Conservation (phyloP, 2,329 filamentous ascomycete species). For the Fusarium tricinctum region DNA sequence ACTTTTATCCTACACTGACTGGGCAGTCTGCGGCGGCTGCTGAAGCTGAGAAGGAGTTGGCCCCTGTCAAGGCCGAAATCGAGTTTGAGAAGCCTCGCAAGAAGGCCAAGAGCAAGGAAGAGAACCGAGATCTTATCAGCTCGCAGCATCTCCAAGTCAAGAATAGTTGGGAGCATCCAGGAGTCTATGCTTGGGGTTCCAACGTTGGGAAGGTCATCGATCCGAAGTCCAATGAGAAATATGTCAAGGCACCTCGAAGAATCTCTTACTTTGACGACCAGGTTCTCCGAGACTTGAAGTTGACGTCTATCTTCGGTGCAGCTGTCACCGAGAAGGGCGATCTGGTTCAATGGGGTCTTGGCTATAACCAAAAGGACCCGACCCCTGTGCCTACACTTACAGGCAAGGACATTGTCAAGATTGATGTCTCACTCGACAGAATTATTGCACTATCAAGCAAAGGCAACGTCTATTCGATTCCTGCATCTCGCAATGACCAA, state of each 20-base stretch:
- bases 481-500: constrained; percentile 81
- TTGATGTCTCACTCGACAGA: constrained; percentile 84
- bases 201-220: constrained; percentile 89
- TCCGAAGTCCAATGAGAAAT: constrained; percentile 80
- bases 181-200: constrained; percentile 93
- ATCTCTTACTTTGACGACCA: constrained; percentile 87
- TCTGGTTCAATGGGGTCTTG: constrained; percentile 90
- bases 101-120: constrained; percentile 73
- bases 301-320: constrained; percentile 84
- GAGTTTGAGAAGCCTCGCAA: constrained; percentile 77
- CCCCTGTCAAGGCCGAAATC: constrained; percentile 63
- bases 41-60: constrained; percentile 35
- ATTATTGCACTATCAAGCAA: constrained; percentile 82
- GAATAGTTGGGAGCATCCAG: constrained; percentile 84
- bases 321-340: constrained; percentile 91
- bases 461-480: constrained; percentile 87
- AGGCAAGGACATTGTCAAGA: constrained; percentile 83
- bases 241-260: constrained; percentile 84
- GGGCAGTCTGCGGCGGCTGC: constrained; percentile 43
- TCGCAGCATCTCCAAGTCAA: constrained; percentile 91
- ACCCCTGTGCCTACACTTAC: constrained; percentile 79
- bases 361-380: constrained; percentile 74
- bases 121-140: constrained; percentile 81
- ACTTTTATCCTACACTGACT: constrained; percentile 57
- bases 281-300: constrained; percentile 86